A percentile compares a stretch with the other conserved stretches of the same genome.
These are phyloP conservation scores for Venturia nashicola DNA, from an alignment of 2,329 filamentous ascomycete genomes.

Conservation along the genomic window DNA sequence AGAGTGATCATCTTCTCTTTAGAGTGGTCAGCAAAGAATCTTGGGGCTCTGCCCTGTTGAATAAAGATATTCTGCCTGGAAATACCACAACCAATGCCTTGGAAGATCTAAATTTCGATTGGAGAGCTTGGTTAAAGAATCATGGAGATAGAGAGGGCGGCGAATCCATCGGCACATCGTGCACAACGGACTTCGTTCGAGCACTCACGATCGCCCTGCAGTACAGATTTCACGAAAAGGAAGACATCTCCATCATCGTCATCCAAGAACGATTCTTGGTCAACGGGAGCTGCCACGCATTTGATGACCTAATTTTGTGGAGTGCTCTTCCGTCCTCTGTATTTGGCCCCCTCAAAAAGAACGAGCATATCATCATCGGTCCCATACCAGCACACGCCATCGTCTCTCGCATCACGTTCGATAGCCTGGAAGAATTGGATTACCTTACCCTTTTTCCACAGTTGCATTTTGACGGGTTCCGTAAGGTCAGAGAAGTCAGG, in stretches of 20 bases:
- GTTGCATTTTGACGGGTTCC: not conserved
- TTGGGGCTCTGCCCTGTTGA: not conserved
- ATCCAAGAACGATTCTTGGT: not conserved
- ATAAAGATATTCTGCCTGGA: not conserved
- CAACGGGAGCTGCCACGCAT: not conserved
- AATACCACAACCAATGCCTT: not conserved
- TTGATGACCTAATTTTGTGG: not conserved
- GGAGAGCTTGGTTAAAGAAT: not conserved
- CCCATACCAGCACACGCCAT: not conserved
- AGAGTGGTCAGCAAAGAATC: not conserved
- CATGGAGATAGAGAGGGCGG: not conserved
- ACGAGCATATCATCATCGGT: not conserved
- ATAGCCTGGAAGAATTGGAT: not conserved
- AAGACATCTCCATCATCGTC: not conserved
- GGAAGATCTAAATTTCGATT: not conserved
- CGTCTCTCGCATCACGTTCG: not conserved
- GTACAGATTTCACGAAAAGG: not conserved
- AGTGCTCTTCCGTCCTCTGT: not conserved
- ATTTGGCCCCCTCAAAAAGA: not conserved
- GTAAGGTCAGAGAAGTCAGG: not conserved
- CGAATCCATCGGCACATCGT: not conserved
- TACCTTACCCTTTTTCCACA: not conserved
- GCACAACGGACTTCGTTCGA: not conserved
- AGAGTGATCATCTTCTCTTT: not conserved
- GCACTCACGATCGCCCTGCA: not conserved